phyloP scores from a whole-genome alignment of 768 basidiomycete genomes.

The Vishniacozyma victoriae region DNA sequence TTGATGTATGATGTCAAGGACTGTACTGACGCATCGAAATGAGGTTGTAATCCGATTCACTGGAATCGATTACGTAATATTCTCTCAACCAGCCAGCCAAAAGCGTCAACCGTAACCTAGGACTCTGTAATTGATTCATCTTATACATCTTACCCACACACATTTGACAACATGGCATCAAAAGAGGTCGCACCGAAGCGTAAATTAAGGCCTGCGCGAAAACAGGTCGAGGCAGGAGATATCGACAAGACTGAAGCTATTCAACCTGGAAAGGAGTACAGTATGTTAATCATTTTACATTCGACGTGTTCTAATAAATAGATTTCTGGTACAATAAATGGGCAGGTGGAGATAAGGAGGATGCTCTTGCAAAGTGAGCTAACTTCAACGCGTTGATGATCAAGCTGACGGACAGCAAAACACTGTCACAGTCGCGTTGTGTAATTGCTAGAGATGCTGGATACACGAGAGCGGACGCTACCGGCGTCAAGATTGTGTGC shows the following conservation, averaged over 20 bases:
- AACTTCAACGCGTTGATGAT: background rate
- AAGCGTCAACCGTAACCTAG: no score
- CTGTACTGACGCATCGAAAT: background rate
- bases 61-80: no score
- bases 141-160: background rate
- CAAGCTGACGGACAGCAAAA: constrained; percentile 59
- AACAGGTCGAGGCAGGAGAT: constrained; percentile 85
- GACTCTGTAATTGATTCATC: no score
- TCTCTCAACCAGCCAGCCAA: no score
- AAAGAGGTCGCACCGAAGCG: constrained; percentile 23
- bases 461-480: constrained; percentile 89
- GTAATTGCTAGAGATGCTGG: constrained; percentile 81
- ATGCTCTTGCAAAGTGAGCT: constrained; percentile 85
- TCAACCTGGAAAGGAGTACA: constrained; percentile 94
- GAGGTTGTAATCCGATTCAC: background rate
- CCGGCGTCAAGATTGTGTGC: constrained; percentile 85
- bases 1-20: background rate
- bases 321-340: constrained; percentile 99
- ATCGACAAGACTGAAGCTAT: constrained; percentile 81
- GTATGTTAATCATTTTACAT: constrained; percentile 52
- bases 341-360: constrained; percentile 98
- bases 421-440: constrained; percentile 88
- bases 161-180: background rate
- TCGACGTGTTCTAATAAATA: no score
- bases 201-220: constrained; percentile 83